Percentiles rank a stretch among this genome's conserved stretches.
Evolutionary conservation across 495 filamentous ascomycete genomes (phyloP).

Genomic region (Pseudoneurospora amorphoporcata): DNA sequence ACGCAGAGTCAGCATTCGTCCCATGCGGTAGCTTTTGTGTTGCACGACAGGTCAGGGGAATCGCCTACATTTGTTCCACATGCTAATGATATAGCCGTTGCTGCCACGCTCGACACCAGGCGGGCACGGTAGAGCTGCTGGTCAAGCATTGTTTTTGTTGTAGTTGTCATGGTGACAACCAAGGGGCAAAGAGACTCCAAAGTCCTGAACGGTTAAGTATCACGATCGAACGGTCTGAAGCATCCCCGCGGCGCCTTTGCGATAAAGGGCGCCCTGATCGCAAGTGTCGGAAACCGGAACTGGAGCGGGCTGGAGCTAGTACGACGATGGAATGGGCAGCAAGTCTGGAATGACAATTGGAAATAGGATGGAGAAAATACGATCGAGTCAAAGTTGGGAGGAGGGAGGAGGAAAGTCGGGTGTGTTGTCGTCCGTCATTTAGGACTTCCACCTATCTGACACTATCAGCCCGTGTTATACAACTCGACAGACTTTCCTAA

Average conservation of each 20-base stretch:
- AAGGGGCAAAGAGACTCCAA: neutral
- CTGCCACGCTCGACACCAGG: slow-evolving; percentile 72
- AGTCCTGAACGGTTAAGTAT: neutral
- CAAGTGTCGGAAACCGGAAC: neutral
- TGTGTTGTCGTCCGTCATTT: neutral
- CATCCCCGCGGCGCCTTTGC: neutral
- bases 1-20: neutral
- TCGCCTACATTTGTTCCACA: slow-evolving; percentile 78
- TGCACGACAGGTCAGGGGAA: neutral
- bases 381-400: neutral
- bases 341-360: neutral
- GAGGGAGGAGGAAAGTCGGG: neutral
- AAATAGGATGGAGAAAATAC: neutral
- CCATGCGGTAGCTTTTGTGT: neutral
- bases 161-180: neutral
- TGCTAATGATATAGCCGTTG: slow-evolving; percentile 74
- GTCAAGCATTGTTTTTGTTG: slow-evolving; percentile 18
- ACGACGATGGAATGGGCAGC: neutral
- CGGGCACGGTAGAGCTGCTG: slow-evolving; percentile 42
- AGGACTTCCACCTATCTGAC: neutral
- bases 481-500: neutral
- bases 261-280: neutral
- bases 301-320: neutral
- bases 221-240: neutral
- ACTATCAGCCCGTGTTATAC: neutral